These are phyloP conservation scores for Metschnikowia rubicola DNA, from an alignment of 805 yeast species.

Conservation along the genomic window DNA sequence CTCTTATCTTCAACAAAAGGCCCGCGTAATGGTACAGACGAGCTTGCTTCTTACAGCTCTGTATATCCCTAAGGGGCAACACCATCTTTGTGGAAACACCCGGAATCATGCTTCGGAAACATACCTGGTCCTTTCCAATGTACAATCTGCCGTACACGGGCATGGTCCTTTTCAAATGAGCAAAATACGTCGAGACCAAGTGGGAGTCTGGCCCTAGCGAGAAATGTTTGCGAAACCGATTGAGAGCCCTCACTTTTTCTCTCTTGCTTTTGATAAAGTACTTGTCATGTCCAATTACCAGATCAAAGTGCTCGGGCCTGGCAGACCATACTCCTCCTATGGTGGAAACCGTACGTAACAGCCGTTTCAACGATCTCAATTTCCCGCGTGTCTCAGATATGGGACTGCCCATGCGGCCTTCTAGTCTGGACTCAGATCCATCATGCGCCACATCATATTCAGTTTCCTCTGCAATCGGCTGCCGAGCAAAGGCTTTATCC, in stretches of 20 bases:
- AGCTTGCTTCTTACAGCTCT: constrained; percentile 48
- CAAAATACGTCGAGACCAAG: constrained; percentile 65
- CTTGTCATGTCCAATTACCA: constrained; percentile 39
- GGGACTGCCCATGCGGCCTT: neutral
- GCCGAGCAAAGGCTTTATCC: neutral
- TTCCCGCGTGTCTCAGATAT: constrained; percentile 10
- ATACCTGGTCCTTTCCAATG: constrained; percentile 63
- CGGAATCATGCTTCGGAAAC: constrained; percentile 77
- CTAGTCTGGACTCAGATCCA: neutral
- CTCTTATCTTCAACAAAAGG: constrained; percentile 63
- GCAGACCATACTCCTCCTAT: constrained; percentile 50
- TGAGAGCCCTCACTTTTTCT: constrained; percentile 46
- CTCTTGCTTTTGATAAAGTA: constrained; percentile 44
- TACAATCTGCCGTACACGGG: constrained; percentile 85
- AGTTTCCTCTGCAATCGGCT: neutral
- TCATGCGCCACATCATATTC: neutral
- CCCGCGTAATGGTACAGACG: constrained; percentile 48
- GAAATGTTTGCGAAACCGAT: constrained; percentile 63
- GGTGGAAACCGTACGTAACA: constrained; percentile 29
- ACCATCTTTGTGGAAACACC: constrained; percentile 80
- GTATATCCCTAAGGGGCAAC: constrained; percentile 71
- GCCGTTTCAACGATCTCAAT: constrained; percentile 12
- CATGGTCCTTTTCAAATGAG: constrained; percentile 63
- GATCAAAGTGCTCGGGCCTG: constrained; percentile 58
- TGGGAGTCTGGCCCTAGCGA: constrained; percentile 50